Percentiles rank a stretch among this genome's conserved stretches.
Conservation (phyloP, 805 yeast species). For the Alloascoidea africana region DNA sequence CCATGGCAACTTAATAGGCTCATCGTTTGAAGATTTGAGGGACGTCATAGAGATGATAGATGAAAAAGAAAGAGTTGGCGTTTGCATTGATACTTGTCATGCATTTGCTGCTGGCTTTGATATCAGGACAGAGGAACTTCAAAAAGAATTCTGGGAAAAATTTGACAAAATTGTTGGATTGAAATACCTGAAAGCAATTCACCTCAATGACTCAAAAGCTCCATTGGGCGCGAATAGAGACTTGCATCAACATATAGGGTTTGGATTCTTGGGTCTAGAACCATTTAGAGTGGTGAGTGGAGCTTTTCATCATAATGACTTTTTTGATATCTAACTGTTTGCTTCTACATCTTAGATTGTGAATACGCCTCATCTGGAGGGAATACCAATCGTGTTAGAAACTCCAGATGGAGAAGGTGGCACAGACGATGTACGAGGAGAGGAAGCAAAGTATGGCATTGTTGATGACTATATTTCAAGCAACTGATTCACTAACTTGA, state of each 20-base stretch:
- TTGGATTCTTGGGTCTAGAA: conserved; percentile 81
- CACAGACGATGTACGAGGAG: conserved; percentile 55
- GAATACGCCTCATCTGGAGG: conserved; percentile 43
- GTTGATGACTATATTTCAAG: background rate
- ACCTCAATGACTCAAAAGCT: conserved; percentile 89
- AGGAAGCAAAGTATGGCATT: conserved; percentile 46
- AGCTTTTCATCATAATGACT: background rate
- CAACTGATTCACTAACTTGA: background rate
- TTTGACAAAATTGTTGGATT: conserved; percentile 67
- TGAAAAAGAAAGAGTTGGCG: conserved; percentile 78
- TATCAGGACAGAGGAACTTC: conserved; percentile 40
- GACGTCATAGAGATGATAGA: conserved; percentile 68
- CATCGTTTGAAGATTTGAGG: conserved; percentile 57
- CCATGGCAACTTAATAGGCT: conserved; percentile 82
- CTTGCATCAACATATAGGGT: conserved; percentile 78
- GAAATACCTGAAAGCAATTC: conserved; percentile 65
- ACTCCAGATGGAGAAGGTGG: conserved; percentile 52
- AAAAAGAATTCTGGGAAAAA: conserved; percentile 54
- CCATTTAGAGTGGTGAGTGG: conserved; percentile 40
- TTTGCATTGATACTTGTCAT: conserved; percentile 94
- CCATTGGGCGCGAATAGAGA: conserved; percentile 86
- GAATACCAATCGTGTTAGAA: conserved; percentile 72
- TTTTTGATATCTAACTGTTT: background rate
- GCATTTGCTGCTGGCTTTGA: conserved; percentile 95
- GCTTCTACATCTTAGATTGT: conserved; percentile 40